Percentiles rank a stretch among this genome's conserved stretches.
Conservation (phyloP, 2,329 filamentous ascomycete genomes). For the Plectosphaerella cucumerina region DNA sequence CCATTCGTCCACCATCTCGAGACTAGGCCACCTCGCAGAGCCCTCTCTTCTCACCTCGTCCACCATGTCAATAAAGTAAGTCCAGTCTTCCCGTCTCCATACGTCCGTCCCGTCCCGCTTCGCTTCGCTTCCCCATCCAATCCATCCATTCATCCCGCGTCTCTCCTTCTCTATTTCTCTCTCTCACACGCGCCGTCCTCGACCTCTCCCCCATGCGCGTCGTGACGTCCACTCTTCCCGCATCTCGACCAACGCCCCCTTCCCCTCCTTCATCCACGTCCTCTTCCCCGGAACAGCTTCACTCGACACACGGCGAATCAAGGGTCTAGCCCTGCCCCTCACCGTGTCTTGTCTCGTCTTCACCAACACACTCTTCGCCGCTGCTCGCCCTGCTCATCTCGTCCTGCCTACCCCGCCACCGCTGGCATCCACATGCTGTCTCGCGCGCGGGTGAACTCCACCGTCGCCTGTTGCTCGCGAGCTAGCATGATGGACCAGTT, state of each 20-base stretch:
- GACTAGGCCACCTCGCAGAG: constrained; percentile 7
- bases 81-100: constrained; percentile 14
- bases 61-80: constrained; percentile 53
- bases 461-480: not conserved
- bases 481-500: constrained; percentile 37
- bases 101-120: not conserved
- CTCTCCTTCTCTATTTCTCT: not conserved
- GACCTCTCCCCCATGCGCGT: constrained; percentile 2
- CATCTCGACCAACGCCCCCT: constrained; percentile 1
- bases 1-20: constrained; percentile 10
- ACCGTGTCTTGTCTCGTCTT: not conserved
- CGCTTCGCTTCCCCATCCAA: constrained; percentile 10
- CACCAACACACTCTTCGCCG: constrained; percentile 2
- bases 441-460: not conserved
- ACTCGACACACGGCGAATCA: too few species aligned
- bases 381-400: too few species aligned
- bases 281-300: too few species aligned
- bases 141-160: not conserved
- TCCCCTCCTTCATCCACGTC: too few species aligned
- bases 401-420: constrained; percentile 11
- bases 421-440: not conserved
- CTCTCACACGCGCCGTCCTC: not conserved
- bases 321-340: too few species aligned
- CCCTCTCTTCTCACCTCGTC: constrained; percentile 3
- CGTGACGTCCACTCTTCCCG: too few species aligned